Evolutionary conservation across 2,329 filamentous ascomycete genomes (phyloP).

Genomic region (Fusarium ambrosium): DNA sequence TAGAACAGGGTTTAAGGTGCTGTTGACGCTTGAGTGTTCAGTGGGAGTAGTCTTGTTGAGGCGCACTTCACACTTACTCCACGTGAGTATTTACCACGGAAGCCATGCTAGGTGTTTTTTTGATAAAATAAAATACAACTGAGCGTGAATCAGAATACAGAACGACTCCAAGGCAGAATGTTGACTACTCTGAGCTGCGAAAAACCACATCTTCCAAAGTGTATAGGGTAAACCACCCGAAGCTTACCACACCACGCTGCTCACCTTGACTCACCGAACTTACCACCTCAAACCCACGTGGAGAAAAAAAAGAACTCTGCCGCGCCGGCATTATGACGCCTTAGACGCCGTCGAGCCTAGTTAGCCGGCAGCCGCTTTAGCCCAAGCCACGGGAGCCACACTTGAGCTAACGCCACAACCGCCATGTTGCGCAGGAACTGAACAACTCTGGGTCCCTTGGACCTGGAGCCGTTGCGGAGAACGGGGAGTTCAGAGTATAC

Average conservation of each 20-base stretch:
- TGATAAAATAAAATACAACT: too few relatives aligned
- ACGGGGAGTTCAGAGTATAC: background rate
- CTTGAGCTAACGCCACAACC: conserved; percentile 27
- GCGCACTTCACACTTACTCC: too few relatives aligned
- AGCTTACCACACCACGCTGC: background rate
- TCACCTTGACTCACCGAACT: background rate
- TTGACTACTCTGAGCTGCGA: background rate
- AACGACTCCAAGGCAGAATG: too few relatives aligned
- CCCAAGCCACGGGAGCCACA: conserved; percentile 1
- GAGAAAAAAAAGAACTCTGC: background rate
- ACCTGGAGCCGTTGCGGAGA: background rate
- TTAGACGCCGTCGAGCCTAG: background rate
- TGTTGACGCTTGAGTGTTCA: too few relatives aligned
- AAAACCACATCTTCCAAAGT: background rate
- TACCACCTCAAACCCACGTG: background rate
- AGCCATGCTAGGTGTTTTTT: too few relatives aligned
- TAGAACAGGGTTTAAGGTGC: too few relatives aligned
- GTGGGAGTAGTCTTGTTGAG: too few relatives aligned
- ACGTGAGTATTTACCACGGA: too few relatives aligned
- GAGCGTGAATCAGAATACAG: too few relatives aligned
- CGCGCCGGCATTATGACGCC: conserved; percentile 2
- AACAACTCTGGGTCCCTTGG: background rate
- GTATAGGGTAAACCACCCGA: background rate
- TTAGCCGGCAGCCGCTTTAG: background rate
- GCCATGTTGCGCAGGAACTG: background rate